These are phyloP conservation scores for Colletotrichum incanum DNA, from an alignment of 2,329 filamentous ascomycete genomes.

Conservation along the genomic window DNA sequence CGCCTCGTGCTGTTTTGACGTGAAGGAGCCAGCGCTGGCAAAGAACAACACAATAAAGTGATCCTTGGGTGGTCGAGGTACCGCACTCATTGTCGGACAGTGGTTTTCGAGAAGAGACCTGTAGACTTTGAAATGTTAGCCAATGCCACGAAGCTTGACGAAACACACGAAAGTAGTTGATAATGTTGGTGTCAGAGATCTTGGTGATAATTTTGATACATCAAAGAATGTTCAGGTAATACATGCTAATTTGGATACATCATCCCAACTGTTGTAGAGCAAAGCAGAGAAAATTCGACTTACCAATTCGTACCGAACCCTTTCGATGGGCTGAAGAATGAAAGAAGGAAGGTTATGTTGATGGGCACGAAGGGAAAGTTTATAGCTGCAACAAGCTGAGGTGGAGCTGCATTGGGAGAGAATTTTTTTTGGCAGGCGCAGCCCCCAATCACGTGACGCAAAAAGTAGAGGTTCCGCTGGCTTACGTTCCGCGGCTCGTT, in stretches of 20 bases:
- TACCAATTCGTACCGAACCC: conserved; percentile 28
- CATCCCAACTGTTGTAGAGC: conserved; percentile 57
- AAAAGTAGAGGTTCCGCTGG: neutral
- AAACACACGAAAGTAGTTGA: conserved; percentile 28
- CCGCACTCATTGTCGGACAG: conserved; percentile 51
- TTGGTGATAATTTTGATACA: conserved; percentile 77
- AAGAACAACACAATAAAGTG: conserved; percentile 89
- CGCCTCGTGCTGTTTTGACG: conserved; percentile 76
- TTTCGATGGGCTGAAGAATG: conserved; percentile 17
- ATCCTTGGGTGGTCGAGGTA: conserved; percentile 68
- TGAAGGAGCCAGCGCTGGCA: conserved; percentile 80
- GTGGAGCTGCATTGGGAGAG: neutral
- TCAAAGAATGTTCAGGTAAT: conserved; percentile 72
- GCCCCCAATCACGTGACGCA: conserved; percentile 1
- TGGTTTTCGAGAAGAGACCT: conserved; percentile 11
- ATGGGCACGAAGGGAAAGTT: neutral
- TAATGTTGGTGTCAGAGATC: conserved; percentile 73
- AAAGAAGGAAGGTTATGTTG: too few relatives aligned
- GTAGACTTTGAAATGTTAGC: conserved; percentile 45
- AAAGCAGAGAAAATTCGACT: conserved; percentile 45
- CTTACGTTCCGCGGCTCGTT: neutral
- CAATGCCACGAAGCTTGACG: conserved; percentile 21
- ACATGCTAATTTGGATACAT: conserved; percentile 70
- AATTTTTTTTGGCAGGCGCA: neutral
- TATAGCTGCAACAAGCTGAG: conserved; percentile 2